A percentile compares a stretch with the other conserved stretches of the same genome.
Conservation (phyloP, 306 rosid genomes). For the Cucurbita pepo region DNA sequence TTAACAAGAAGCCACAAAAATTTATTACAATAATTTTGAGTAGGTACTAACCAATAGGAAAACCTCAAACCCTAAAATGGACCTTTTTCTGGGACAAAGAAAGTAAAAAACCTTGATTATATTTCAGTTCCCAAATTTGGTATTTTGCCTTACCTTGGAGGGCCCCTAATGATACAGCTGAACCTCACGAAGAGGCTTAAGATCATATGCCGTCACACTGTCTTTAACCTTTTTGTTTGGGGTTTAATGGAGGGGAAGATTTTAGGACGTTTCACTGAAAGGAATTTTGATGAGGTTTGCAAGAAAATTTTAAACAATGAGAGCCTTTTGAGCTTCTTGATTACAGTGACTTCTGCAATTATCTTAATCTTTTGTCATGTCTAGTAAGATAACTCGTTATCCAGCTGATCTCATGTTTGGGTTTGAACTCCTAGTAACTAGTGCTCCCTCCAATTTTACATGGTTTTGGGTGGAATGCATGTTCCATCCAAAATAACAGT, state of each 20-base stretch:
- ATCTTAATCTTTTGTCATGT: background rate
- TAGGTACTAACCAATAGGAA: background rate
- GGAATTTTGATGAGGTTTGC: background rate
- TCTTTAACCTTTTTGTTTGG: background rate
- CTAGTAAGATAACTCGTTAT: background rate
- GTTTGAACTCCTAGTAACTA: background rate
- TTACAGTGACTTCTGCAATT: conserved; percentile 1
- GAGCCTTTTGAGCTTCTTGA: background rate
- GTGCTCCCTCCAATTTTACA: background rate
- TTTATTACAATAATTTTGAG: background rate
- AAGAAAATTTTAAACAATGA: background rate
- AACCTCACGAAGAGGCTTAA: background rate
- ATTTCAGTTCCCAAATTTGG: background rate
- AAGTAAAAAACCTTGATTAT: background rate
- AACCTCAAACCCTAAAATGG: background rate
- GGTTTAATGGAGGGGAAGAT: background rate
- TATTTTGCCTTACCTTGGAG: background rate
- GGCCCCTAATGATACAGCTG: background rate
- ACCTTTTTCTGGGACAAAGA: background rate
- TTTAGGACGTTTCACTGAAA: background rate
- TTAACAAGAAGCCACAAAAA: background rate
- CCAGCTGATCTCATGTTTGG: background rate
- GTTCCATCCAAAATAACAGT: background rate
- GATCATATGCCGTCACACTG: background rate
- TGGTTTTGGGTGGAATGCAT: background rate